Evolutionary conservation across 148 eudicot genomes (phyloP), one percentile per base, ranked within the genome.

Genomic region (Vaccinium myrtillus): DNA sequence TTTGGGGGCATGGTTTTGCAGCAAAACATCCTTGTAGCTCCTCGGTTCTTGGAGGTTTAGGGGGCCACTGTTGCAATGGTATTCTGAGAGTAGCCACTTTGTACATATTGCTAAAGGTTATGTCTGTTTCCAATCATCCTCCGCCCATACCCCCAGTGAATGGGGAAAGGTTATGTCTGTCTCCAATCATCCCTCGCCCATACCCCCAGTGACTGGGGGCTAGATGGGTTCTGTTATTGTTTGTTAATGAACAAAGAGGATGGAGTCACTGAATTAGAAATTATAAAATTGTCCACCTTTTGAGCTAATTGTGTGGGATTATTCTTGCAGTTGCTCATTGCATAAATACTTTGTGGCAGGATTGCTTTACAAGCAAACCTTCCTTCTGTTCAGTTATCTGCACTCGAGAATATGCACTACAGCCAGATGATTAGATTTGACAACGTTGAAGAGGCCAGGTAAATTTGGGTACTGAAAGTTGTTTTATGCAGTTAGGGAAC

Each of bases 371-470:
- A 87, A 75, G 98, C 93, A 84, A 93, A 90, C 61, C 86, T 91
- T 80, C 84, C 87, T 85, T 69, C 90, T 79, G 84, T 83, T 46
- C 98, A 97, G 90, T 81, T 95, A 81, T 86, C 89, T 80, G 98
- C 99, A 82, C 85, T 97, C 23, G 99, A 97, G 88, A 97, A 97
- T 85, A 97, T 97, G 93, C 99, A 97, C 88, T 97, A 95, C 79
- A 90, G 92, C 91, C 86, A 97, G 82, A 95, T 95, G 95, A 97
- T 97, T 85, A 91, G 99, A 89, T 94, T 95, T 90, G 98, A 94
- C 77, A 90, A 95, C 78, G 87, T 81, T 89, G 98, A 94, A 83
- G 94, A 95, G 87, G 98, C 93, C 81, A 95, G 98, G 99, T 95
- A 93, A 78, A 85, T 87, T 14, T 77, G 25, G 27, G 63, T 75